Evolutionary conservation across 495 filamentous ascomycete species (phyloP).

Genomic region (Podospora tetraspora): DNA sequence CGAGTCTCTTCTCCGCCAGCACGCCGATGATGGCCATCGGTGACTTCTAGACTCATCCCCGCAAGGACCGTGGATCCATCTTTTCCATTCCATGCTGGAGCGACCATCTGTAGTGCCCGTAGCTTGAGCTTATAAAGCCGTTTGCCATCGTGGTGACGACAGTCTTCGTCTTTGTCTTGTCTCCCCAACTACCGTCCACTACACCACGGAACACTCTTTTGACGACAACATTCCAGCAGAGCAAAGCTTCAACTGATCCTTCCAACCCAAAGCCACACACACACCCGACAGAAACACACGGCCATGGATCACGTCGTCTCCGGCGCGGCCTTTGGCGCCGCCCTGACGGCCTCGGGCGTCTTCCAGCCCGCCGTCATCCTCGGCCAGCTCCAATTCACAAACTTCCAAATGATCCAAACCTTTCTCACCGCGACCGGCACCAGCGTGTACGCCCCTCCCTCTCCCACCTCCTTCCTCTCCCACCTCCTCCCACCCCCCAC

Average conservation of each 20-base stretch:
- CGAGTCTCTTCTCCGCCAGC: background rate
- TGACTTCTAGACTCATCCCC: background rate
- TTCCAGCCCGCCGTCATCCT: conserved; percentile 49
- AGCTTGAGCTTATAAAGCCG: background rate
- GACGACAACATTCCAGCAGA: background rate
- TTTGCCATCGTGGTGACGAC: background rate
- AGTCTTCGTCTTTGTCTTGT: background rate
- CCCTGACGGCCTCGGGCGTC: conserved; percentile 49
- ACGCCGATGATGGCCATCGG: background rate
- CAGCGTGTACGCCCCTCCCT: conserved; percentile 55
- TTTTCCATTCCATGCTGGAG: background rate
- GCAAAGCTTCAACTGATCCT: background rate
- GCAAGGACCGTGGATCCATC: background rate
- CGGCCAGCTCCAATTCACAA: conserved; percentile 46
- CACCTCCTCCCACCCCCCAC: background rate
- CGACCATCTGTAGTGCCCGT: background rate
- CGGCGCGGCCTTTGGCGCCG: conserved; percentile 51
- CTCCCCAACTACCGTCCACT: background rate
- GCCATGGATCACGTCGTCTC: conserved; percentile 31
- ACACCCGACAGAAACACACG: background rate
- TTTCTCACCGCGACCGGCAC: conserved; percentile 51
- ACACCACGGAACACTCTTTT: background rate
- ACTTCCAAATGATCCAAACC: conserved; percentile 55
- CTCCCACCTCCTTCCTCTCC: background rate
- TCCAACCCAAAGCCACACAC: background rate